A percentile compares a stretch with the other conserved stretches of the same genome.
These are phyloP conservation scores for Ophiocordyceps camponoti-saundersi DNA, from an alignment of 2,329 filamentous ascomycete genomes.

Conservation along the genomic window DNA sequence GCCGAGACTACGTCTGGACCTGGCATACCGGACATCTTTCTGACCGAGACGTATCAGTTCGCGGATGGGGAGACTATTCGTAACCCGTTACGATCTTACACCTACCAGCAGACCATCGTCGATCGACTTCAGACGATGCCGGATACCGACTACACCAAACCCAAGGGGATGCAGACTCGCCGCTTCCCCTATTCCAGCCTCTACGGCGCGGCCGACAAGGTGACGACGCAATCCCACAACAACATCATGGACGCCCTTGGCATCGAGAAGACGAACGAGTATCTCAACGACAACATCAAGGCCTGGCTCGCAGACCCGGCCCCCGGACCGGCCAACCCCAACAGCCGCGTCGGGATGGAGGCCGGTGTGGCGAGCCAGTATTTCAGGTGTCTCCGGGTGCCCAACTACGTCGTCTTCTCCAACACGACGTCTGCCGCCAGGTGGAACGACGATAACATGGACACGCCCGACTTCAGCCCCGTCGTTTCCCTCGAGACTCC, in stretches of 20 bases:
- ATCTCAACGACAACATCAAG: not conserved
- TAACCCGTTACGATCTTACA: constrained; percentile 11
- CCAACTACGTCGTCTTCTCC: constrained; percentile 16
- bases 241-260: not conserved
- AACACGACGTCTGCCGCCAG: constrained; percentile 9
- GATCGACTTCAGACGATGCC: constrained; percentile 1
- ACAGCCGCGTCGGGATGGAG: not conserved
- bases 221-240: constrained; percentile 1
- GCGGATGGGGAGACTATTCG: constrained; percentile 1
- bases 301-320: not conserved
- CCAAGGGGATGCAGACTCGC: constrained; percentile 6
- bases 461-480: not conserved
- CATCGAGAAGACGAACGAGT: not conserved
- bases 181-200: constrained; percentile 10
- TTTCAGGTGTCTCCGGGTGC: constrained; percentile 9
- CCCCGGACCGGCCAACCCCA: not conserved
- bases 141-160: constrained; percentile 6
- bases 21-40: constrained; percentile 3
- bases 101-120: constrained; percentile 5
- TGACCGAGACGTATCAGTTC: constrained; percentile 1
- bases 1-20: not conserved
- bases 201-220: constrained; percentile 4
- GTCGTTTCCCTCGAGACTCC: constrained; percentile 9
- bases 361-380: constrained; percentile 2
- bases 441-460: constrained; percentile 6